Conservation (phyloP, 2,329 filamentous ascomycete genomes). For the Aspergillus novoparasiticus region DNA sequence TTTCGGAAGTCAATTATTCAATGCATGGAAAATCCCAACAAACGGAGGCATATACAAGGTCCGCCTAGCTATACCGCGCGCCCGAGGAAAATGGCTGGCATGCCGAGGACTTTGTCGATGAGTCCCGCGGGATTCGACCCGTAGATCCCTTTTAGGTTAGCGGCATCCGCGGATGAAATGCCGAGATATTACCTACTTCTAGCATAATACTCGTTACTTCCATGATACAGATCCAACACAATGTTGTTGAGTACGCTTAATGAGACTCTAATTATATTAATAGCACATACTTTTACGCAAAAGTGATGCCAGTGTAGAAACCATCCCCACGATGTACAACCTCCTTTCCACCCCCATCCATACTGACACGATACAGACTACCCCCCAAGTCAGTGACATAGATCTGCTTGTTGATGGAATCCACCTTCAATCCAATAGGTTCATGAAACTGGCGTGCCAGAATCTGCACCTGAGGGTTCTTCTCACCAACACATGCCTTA, state of each 20-base stretch:
- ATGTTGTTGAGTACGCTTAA: too few species aligned
- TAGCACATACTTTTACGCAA: too few species aligned
- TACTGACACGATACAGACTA: conserved; percentile 21
- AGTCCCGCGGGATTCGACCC: background rate
- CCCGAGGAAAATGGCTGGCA: background rate
- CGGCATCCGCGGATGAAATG: background rate
- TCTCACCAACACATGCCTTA: conserved; percentile 28
- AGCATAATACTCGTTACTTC: too few species aligned
- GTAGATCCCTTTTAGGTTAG: background rate
- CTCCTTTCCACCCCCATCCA: conserved; percentile 22
- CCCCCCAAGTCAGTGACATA: conserved; percentile 30
- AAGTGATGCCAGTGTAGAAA: conserved; percentile 23
- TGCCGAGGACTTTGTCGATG: background rate
- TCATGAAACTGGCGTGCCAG: conserved; percentile 29
- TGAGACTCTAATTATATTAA: too few species aligned
- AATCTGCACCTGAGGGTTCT: conserved; percentile 13
- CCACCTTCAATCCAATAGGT: conserved; percentile 29
- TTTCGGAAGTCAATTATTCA: background rate
- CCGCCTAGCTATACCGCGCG: background rate
- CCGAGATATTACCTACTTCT: too few species aligned
- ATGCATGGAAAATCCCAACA: accelerated
- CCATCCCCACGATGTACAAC: conserved; percentile 22
- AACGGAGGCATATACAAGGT: background rate
- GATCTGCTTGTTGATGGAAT: conserved; percentile 17
- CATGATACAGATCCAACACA: too few species aligned